Base-by-base conservation (phyloP, 164 flowering plant genomes). In the Vitis rotundifolia region DNA sequence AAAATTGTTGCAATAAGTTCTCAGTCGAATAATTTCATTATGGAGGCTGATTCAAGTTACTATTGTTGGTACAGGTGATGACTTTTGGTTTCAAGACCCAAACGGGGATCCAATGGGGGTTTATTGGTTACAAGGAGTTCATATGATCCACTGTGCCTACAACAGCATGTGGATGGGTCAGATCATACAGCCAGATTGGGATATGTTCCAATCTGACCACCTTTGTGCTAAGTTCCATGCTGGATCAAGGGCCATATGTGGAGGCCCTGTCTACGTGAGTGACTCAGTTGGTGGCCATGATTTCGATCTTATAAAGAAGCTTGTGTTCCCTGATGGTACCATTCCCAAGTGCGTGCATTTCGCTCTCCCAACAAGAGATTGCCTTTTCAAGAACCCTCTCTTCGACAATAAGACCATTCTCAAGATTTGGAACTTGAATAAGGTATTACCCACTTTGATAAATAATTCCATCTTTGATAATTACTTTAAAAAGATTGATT, bases 151-250 rank as follows among this genome's bases (percentile, higher is more conserved):
- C 80, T 92, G 97, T 80, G 88, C 98, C 22, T 92, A 83, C 68
- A 94, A 94, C 86, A 92, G 97, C 78, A 28, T 94, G 82, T 94
- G 97, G 97, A 92, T 92, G 90, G 96, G 96, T 2, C 93, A 94
- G 76, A 79, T 90, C 16, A 88, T 90, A 53, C 96, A 88, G 28
- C 97, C 94, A 1, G 98, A 93, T 75, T 93, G 97, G 98, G 98
- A 91, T 69, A 93, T 93, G 98, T 93, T 93, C 74, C 98, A 91
- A 68, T 90, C 96, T 0, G 90, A 90, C 66, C 98, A 94, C 68
- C 22, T 52, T 0, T 87, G 93, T 63, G 97, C 98, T 1, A 85
- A 87, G 59, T 94, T 82, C 66, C 97, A 91, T 51, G 94, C 97
- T 10, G 96, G 87, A 2, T 91, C 97, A 1, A 72, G 98, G 59